Evolutionary conservation across 1,284 basidiomycete genomes (phyloP).

Genomic region (Malassezia nana): DNA sequence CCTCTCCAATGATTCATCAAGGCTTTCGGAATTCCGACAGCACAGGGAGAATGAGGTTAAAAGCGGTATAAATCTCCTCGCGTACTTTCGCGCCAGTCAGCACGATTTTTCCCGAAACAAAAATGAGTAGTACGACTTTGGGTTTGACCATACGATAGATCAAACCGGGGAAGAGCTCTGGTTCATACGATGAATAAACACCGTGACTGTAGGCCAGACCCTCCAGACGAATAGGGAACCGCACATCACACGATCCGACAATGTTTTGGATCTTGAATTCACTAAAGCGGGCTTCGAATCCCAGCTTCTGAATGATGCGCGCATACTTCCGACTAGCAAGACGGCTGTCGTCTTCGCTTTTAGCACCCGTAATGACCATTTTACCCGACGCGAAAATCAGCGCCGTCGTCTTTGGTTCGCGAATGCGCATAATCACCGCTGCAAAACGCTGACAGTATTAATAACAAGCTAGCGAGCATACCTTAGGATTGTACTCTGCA

Average conservation of each 20-base stretch:
- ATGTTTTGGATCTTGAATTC: conserved; percentile 99
- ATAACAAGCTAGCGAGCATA: conserved; percentile 30
- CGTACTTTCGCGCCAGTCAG: conserved; percentile 97
- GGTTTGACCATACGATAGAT: conserved; percentile 99
- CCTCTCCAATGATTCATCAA: conserved; percentile 12
- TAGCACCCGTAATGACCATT: conserved; percentile 99
- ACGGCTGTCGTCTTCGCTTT: conserved; percentile 94
- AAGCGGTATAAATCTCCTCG: conserved; percentile 98
- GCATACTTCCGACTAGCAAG: conserved; percentile 97
- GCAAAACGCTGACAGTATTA: conserved; percentile 76
- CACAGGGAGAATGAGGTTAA: conserved; percentile 86
- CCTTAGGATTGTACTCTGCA: conserved; percentile 99
- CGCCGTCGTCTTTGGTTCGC: conserved; percentile 97
- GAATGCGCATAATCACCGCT: conserved; percentile 99
- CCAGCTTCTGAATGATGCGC: conserved; percentile 97
- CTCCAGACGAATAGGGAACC: conserved; percentile 97
- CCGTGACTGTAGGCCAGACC: conserved; percentile 96
- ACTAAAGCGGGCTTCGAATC: conserved; percentile 97
- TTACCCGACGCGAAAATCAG: conserved; percentile 99
- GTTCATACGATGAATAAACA: conserved; percentile 94
- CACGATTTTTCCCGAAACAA: conserved; percentile 98
- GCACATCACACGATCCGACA: conserved; percentile 89
- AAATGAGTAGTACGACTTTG: conserved; percentile 95
- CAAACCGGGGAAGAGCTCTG: conserved; percentile 96
- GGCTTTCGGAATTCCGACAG: conserved; percentile 50